Conservation (phyloP, 805 yeast genomes). For the Lipomyces spencermartinsiae region DNA sequence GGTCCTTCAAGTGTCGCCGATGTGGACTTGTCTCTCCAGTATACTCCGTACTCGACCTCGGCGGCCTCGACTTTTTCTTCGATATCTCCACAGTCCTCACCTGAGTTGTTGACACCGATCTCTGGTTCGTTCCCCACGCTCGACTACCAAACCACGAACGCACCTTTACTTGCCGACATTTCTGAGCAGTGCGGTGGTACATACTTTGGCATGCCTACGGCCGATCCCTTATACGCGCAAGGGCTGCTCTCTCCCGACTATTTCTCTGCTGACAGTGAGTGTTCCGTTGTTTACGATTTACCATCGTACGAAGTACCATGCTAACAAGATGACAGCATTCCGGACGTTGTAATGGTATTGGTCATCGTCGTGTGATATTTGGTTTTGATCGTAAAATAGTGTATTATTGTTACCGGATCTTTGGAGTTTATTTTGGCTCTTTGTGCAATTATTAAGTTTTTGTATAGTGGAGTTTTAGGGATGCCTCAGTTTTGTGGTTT, state of each 20-base stretch:
- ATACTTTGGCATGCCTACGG: neutral
- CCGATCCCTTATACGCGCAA: conserved; percentile 1
- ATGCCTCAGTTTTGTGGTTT: neutral
- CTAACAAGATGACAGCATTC: neutral
- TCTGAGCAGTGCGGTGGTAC: conserved; percentile 7
- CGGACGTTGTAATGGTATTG: neutral
- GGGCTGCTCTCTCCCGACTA: conserved; percentile 2
- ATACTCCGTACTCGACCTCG: conserved; percentile 19
- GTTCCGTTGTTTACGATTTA: neutral
- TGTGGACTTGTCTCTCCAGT: conserved; percentile 7
- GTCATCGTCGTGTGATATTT: neutral
- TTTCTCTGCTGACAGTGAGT: neutral
- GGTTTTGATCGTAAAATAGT: neutral
- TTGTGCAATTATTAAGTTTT: neutral
- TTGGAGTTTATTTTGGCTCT: neutral
- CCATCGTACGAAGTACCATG: neutral
- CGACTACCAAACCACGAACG: conserved; percentile 12
- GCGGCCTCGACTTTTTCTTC: conserved; percentile 17
- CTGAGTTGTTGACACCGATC: conserved; percentile 29
- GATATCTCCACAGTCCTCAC: conserved; percentile 30
- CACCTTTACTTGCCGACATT: conserved; percentile 4
- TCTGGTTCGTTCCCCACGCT: conserved; percentile 25
- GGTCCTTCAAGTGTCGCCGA: neutral
- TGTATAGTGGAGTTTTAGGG: conserved; percentile 3
- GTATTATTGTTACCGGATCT: conserved; percentile 4